phyloP scores from a whole-genome alignment of 495 filamentous ascomycete genomes.

The Aspergillus nidulans region DNA sequence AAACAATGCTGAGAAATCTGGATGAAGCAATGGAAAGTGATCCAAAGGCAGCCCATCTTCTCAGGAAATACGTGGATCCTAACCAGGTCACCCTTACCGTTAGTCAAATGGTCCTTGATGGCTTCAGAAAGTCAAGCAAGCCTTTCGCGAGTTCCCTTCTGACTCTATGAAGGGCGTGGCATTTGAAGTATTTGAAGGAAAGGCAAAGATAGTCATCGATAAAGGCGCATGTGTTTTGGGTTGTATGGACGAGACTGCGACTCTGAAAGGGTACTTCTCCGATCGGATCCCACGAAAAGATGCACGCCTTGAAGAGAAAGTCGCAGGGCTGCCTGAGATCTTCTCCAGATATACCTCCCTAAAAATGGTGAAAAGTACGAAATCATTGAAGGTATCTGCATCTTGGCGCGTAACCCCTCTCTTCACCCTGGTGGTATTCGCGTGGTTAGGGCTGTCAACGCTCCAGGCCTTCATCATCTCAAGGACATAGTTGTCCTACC shows the following conservation, averaged over 20 bases:
- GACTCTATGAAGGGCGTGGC: conserved; percentile 75
- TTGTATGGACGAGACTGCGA: conserved; percentile 77
- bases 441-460: conserved; percentile 79
- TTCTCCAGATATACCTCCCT: conserved; percentile 72
- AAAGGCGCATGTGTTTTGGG: conserved; percentile 86
- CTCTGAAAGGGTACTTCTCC: conserved; percentile 63
- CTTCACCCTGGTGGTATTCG: conserved; percentile 92
- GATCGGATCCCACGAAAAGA: conserved; percentile 19
- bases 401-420: conserved; percentile 88
- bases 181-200: conserved; percentile 80
- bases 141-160: conserved; percentile 78
- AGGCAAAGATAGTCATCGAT: conserved; percentile 78
- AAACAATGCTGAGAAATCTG: conserved; percentile 58
- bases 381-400: conserved; percentile 72
- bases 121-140: conserved; percentile 71
- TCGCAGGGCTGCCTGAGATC: conserved; percentile 69
- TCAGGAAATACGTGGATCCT: conserved; percentile 75
- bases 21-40: conserved; percentile 63
- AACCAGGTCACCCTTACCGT: conserved; percentile 74
- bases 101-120: conserved; percentile 68
- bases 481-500: conserved; percentile 85
- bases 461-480: conserved; percentile 66
- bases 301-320: conserved; percentile 29
- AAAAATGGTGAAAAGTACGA: conserved; percentile 48
- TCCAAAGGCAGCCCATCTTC: conserved; percentile 54